Evolutionary conservation across 225 moss, liverwort and hornwort species (phyloP).

Genomic region (Takakia lepidozioides): DNA sequence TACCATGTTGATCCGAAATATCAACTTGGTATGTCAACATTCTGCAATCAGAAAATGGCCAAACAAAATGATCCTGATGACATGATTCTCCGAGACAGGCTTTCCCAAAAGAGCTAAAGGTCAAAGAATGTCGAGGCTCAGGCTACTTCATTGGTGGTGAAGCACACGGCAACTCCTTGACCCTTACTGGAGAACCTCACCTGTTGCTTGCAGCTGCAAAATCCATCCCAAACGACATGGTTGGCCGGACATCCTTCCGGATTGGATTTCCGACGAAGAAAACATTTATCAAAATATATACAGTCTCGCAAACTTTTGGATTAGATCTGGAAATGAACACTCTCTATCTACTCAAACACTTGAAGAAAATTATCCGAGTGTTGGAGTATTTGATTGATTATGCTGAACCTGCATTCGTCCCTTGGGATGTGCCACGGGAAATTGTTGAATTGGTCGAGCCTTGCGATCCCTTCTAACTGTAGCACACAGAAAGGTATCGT

Average conservation of each 20-base stretch:
- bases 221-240: conserved; percentile 29
- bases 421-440: conserved; percentile 48
- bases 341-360: conserved; percentile 60
- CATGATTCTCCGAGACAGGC: conserved; percentile 5
- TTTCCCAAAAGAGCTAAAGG: conserved; percentile 49
- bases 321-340: conserved; percentile 59
- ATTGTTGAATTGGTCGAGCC: conserved; percentile 73
- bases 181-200: conserved; percentile 37
- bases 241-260: conserved; percentile 34
- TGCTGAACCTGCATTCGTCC: conserved; percentile 23
- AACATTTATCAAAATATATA: conserved; percentile 61
- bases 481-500: no score
- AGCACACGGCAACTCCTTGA: conserved; percentile 55
- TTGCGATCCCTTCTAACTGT: conserved; percentile 59
- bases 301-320: conserved; percentile 50
- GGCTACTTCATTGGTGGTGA: conserved; percentile 69
- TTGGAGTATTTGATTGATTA: conserved; percentile 45
- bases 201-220: conserved; percentile 44
- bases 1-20: no score
- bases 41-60: no score
- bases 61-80: no score
- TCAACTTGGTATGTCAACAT: no score
- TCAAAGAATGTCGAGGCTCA: conserved; percentile 39
- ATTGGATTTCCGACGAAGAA: conserved; percentile 38
- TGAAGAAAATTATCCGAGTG: conserved; percentile 46